Evolutionary conservation across 2,329 filamentous ascomycete species (phyloP).

Genomic region (Colletotrichum sp.): DNA sequence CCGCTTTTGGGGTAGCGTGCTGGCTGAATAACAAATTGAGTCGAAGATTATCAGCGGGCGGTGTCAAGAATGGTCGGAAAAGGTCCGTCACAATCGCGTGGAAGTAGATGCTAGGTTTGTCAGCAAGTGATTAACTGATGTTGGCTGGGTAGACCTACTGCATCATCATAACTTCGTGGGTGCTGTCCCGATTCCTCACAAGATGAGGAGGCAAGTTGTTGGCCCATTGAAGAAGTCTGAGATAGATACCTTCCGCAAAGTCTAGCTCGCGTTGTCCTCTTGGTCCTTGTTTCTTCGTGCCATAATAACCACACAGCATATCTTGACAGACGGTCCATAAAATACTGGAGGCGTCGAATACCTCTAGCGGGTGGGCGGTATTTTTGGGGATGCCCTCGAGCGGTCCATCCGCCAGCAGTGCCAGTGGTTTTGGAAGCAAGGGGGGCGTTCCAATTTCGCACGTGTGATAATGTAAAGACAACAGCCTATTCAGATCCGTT

Average conservation of each 20-base stretch:
- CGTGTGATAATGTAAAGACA: neutral
- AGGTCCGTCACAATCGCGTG: neutral
- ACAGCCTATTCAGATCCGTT: neutral
- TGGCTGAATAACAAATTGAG: neutral
- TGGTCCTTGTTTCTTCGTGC: fast-evolving
- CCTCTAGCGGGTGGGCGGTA: neutral
- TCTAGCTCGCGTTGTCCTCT: neutral
- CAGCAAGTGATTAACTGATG: neutral
- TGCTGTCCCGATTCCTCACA: neutral
- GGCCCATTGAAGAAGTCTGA: neutral
- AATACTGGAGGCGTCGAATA: neutral
- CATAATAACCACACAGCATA: neutral
- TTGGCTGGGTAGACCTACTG: neutral
- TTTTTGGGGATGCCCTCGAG: neutral
- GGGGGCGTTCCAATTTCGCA: neutral
- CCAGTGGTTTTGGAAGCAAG: neutral
- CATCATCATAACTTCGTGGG: neutral
- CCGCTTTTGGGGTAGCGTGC: neutral
- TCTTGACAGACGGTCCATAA: neutral
- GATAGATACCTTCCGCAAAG: neutral
- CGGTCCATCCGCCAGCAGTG: neutral
- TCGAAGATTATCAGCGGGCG: neutral
- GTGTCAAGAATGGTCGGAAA: neutral
- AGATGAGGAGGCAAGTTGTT: neutral
- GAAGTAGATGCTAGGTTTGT: neutral